These are phyloP conservation scores for Meredithiella fracta DNA, from an alignment of 2,329 filamentous ascomycete genomes.

Conservation along the genomic window DNA sequence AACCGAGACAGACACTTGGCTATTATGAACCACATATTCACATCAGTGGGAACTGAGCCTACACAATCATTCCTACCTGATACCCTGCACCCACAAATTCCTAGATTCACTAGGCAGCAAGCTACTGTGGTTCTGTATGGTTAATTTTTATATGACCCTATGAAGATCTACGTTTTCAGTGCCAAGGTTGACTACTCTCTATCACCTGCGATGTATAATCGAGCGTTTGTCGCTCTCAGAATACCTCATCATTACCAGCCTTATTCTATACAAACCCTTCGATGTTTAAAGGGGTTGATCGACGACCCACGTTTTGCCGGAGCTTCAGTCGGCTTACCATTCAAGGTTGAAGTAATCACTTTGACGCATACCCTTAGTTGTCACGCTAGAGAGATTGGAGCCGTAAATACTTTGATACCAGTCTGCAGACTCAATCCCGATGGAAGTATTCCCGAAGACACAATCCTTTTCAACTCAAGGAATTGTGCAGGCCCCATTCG, in stretches of 20 bases:
- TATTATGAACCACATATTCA: conserved; percentile 46
- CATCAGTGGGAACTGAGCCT: conserved; percentile 7
- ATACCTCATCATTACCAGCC: conserved; percentile 53
- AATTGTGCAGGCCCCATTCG: conserved; percentile 49
- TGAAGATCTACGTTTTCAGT: conserved; percentile 62
- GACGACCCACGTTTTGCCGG: conserved; percentile 54
- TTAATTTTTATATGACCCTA: conserved; percentile 48
- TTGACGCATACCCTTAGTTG: conserved; percentile 53
- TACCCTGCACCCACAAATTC: conserved; percentile 9
- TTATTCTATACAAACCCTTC: conserved; percentile 44
- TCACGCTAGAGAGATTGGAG: conserved; percentile 58
- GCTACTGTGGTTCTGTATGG: conserved; percentile 49
- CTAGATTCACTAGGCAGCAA: conserved; percentile 40
- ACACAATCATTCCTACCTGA: conserved; percentile 21
- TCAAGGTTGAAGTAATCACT: conserved; percentile 57
- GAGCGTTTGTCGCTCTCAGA: conserved; percentile 49
- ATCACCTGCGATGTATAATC: conserved; percentile 63
- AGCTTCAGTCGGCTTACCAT: conserved; percentile 54
- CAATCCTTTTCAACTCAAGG: conserved; percentile 19
- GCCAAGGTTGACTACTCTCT: conserved; percentile 55
- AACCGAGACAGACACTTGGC: conserved; percentile 45
- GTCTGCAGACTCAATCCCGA: conserved; percentile 44
- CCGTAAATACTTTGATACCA: conserved; percentile 60
- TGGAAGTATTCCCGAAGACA: conserved; percentile 35
- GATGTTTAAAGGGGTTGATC: conserved; percentile 46